These are phyloP conservation scores for Neurospora cerealis DNA, from an alignment of 495 filamentous ascomycete species.

Conservation along the genomic window DNA sequence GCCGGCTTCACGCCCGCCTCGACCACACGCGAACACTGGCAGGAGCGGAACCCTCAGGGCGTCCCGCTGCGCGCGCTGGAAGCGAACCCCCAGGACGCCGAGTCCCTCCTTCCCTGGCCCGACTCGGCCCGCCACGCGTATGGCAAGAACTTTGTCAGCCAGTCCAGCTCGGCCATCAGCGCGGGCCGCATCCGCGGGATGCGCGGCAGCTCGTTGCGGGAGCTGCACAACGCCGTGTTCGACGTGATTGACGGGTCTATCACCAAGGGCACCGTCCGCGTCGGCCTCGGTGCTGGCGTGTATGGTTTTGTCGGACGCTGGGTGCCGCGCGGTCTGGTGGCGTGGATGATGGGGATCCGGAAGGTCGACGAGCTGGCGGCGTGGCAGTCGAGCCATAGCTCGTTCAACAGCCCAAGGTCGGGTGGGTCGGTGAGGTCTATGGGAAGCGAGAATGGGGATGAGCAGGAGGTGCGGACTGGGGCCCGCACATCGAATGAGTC, in stretches of 20 bases:
- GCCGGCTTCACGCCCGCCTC: slow-evolving; percentile 33
- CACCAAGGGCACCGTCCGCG: slow-evolving; percentile 48
- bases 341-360: slow-evolving; percentile 79
- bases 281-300: slow-evolving; percentile 68
- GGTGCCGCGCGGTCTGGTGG: slow-evolving; percentile 68
- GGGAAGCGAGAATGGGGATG: slow-evolving; percentile 16
- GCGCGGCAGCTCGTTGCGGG: slow-evolving; percentile 58
- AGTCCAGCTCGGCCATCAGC: slow-evolving; percentile 34
- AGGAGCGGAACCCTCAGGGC: slow-evolving; percentile 16
- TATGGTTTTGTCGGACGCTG: slow-evolving; percentile 83
- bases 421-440: not conserved
- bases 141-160: slow-evolving; percentile 45
- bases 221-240: slow-evolving; percentile 76
- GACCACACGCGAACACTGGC: slow-evolving; percentile 26
- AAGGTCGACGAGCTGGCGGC: slow-evolving; percentile 39
- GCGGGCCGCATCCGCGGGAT: slow-evolving; percentile 34
- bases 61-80: slow-evolving; percentile 20
- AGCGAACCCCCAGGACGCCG: slow-evolving; percentile 33
- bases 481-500: slow-evolving; percentile 8
- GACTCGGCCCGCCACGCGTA: slow-evolving; percentile 42
- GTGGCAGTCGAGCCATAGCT: slow-evolving; percentile 23
- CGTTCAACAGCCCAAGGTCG: slow-evolving; percentile 16
- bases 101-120: slow-evolving; percentile 54
- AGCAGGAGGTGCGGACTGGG: slow-evolving; percentile 4
- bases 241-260: slow-evolving; percentile 57